These are phyloP conservation scores for Trametes cingulata DNA, from an alignment of 768 basidiomycete species.

Conservation along the genomic window DNA sequence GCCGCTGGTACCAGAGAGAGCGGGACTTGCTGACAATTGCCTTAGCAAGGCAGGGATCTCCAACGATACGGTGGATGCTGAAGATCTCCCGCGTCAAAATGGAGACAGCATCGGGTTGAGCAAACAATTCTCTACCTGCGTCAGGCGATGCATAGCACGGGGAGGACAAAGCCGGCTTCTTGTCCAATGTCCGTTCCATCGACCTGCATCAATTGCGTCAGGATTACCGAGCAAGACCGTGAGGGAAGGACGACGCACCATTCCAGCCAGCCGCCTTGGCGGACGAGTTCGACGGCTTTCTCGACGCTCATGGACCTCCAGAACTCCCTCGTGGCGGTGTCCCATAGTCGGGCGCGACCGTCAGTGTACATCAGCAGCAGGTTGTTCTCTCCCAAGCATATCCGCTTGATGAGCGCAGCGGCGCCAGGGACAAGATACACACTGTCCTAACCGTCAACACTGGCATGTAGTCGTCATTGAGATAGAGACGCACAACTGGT, in stretches of 20 bases:
- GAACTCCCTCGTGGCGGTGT: slow-evolving; percentile 78
- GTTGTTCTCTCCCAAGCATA: slow-evolving; percentile 70
- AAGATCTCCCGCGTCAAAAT: too few species aligned
- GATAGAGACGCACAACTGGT: slow-evolving; percentile 65
- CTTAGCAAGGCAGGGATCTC: slow-evolving; percentile 31
- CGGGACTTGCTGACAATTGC: slow-evolving; percentile 5
- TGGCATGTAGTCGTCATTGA: neutral
- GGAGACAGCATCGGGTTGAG: too few species aligned
- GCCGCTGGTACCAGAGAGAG: slow-evolving; percentile 21
- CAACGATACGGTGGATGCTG: slow-evolving; percentile 34
- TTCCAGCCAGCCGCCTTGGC: slow-evolving; percentile 71
- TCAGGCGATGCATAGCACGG: slow-evolving; percentile 15
- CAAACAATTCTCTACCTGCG: too few species aligned
- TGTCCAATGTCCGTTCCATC: neutral
- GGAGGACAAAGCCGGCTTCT: neutral
- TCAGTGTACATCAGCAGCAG: slow-evolving; percentile 76
- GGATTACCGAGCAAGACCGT: neutral
- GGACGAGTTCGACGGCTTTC: slow-evolving; percentile 75
- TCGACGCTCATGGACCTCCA: slow-evolving; percentile 77
- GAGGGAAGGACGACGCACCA: slow-evolving; percentile 46
- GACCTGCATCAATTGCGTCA: neutral
- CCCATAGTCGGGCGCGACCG: slow-evolving; percentile 84
- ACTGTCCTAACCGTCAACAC: slow-evolving; percentile 42
- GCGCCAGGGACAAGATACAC: slow-evolving; percentile 83
- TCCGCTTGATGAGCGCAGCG: slow-evolving; percentile 57